Evolutionary conservation across 352 stramenopile genomes (phyloP).

Genomic region (Globisporangium viniferum): DNA sequence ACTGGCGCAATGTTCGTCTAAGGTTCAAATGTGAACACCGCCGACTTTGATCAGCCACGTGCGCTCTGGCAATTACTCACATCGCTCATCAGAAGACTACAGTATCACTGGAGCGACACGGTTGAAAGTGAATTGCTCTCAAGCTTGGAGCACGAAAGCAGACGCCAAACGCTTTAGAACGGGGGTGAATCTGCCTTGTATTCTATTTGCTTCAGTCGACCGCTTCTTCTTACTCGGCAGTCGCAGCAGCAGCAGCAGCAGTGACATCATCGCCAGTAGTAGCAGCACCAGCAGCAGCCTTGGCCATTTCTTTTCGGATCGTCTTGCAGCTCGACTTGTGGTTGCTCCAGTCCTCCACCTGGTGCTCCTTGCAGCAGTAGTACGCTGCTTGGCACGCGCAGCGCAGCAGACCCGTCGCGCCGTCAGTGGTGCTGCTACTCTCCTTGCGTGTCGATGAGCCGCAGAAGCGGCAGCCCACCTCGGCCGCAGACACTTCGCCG

Average conservation of each 20-base stretch:
- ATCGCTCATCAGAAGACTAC: neutral
- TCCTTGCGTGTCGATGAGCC: constrained; percentile 38
- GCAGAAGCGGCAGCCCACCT: constrained; percentile 73
- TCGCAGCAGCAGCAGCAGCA: neutral
- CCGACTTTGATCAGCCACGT: neutral
- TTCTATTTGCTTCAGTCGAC: constrained; percentile 5
- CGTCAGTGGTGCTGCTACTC: neutral
- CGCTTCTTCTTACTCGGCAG: neutral
- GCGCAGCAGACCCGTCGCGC: constrained; percentile 33
- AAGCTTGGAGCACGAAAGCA: neutral
- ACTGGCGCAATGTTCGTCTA: too few species aligned
- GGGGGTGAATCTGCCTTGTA: neutral
- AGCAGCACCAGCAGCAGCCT: neutral
- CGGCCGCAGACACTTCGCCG: constrained; percentile 47
- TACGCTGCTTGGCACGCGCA: constrained; percentile 76
- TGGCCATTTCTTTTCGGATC: constrained; percentile 43
- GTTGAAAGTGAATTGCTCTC: neutral
- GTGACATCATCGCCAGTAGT: neutral
- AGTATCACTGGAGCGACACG: neutral
- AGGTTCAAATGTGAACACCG: neutral
- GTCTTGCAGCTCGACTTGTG: constrained; percentile 77
- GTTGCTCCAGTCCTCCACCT: constrained; percentile 78
- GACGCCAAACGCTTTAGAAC: neutral
- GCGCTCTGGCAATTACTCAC: neutral
- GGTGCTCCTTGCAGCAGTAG: constrained; percentile 85